Percentiles rank a stretch among this genome's conserved stretches.
Conservation (phyloP, 371 early-diverging fungal species). For the Mycotypha africana region DNA sequence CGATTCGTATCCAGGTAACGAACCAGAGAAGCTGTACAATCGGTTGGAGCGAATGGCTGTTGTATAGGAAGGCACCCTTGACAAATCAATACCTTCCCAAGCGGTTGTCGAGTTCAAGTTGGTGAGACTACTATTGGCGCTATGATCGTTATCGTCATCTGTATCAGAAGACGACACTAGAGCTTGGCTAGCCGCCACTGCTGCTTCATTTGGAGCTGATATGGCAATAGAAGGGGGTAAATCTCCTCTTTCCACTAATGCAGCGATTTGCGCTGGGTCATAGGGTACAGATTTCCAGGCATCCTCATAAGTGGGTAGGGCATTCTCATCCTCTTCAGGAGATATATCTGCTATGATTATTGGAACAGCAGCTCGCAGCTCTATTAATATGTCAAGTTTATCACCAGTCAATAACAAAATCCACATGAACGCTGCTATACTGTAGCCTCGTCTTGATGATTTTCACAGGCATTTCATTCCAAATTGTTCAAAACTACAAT, state of each 20-base stretch:
- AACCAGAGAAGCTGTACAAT: constrained; percentile 33
- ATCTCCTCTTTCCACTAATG: constrained; percentile 25
- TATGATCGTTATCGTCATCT: constrained; percentile 53
- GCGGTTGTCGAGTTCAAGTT: constrained; percentile 41
- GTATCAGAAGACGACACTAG: constrained; percentile 60
- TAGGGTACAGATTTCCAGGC: constrained; percentile 45
- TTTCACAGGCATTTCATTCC: too few relatives aligned
- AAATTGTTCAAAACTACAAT: too few relatives aligned
- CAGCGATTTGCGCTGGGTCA: constrained; percentile 24
- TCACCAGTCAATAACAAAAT: too few relatives aligned
- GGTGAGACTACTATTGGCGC: constrained; percentile 74
- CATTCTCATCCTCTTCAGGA: constrained; percentile 33
- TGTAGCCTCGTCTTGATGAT: too few relatives aligned
- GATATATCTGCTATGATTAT: constrained; percentile 30
- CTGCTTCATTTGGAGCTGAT: constrained; percentile 81
- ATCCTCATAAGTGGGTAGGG: constrained; percentile 43
- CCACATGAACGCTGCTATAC: too few relatives aligned
- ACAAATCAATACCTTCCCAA: constrained; percentile 56
- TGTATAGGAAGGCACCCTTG: constrained; percentile 37
- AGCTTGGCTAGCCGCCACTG: constrained; percentile 74
- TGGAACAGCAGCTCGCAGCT: constrained; percentile 41
- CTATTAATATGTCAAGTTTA: too few relatives aligned
- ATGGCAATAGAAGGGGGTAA: constrained; percentile 34
- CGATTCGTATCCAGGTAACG: constrained; percentile 39
- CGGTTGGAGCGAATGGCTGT: constrained; percentile 39